Base-by-base conservation (phyloP, 352 stramenopile species). In the Globisporangium polare region DNA sequence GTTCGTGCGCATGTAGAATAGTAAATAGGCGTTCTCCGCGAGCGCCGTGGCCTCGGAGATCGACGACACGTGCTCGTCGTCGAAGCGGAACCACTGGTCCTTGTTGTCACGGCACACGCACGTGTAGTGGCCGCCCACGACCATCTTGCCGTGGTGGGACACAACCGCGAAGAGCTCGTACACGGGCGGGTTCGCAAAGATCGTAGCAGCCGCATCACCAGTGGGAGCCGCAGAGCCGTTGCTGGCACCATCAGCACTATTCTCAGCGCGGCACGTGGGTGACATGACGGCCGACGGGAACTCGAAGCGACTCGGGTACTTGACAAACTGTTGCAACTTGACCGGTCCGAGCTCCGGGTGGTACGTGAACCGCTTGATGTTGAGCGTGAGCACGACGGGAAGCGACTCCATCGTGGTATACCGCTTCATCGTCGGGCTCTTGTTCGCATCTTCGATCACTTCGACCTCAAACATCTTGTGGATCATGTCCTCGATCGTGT, bases 341-440 rank as follows among this genome's bases (percentile, higher is more conserved):
- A 94, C 80, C 0, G 86, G 86, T 0, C 86, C 86, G 3, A 83
- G 75, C 53, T 90, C 76, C 0, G 83, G 83, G 60, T 94, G 80
- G 65, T 93, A 94, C 29, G 86, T 91, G 60, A 94, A 94, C 3
- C 86, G 81, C 71, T 94, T 94, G 67, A 94, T 78, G 58, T 88
- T 92, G 51, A 92, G 65, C 20, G 80, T 93, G 33, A 94, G 62
- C 53, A 94, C 86, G 29, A 88, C 80, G 4, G 86, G 86, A 6
- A 94, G 69, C 3, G 83, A 77, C 53, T 94, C 86, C 41, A 93
- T 78, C 12, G 72, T 83, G 53, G 80, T 88, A 53, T 81, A 76
- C 37, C 87, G 83, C 63, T 89, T 90, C 77, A 91, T 90, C 12
- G 64, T 78, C 17, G 74, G 66, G 53, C 70, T 56, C 24, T 67